These are phyloP conservation scores for Erodium moschatum DNA, from an alignment of 441 rosid species.

Conservation along the genomic window DNA sequence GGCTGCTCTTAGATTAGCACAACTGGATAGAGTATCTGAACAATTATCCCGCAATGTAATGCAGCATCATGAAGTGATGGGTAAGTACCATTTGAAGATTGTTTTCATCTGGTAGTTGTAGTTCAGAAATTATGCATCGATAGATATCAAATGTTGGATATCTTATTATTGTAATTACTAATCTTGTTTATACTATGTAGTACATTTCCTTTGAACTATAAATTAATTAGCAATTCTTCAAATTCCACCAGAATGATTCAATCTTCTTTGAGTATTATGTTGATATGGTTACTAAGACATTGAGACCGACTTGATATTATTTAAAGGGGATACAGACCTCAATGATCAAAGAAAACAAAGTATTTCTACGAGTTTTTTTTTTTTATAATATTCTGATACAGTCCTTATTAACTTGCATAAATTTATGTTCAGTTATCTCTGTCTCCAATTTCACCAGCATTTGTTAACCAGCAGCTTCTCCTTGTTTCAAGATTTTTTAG, in stretches of 20 bases:
- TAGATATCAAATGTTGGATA: not conserved
- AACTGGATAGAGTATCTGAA: conserved; percentile 84
- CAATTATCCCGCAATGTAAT: conserved; percentile 67
- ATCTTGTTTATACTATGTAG: not conserved
- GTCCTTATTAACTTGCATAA: not conserved
- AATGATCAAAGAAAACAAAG: not conserved
- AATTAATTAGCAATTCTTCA: no score
- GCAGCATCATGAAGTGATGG: conserved; percentile 99
- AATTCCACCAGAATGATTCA: not conserved
- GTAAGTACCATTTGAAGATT: conserved; percentile 35
- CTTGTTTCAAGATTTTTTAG: not conserved
- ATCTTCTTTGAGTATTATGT: not conserved
- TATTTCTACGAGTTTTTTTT: not conserved
- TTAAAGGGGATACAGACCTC: not conserved
- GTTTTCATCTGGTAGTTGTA: conserved; percentile 31
- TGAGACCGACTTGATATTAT: not conserved
- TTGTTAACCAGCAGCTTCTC: not conserved
- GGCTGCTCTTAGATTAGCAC: conserved; percentile 82
- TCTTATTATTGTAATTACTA: conserved; percentile 11
- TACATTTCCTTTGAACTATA: not conserved
- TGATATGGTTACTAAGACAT: not conserved
- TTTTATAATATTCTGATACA: not conserved
- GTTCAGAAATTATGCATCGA: not conserved
- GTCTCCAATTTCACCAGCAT: not conserved
- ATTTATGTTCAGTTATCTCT: not conserved